Base-by-base conservation (phyloP, 192 early-diverging fungal species). In the Martensiomyces pterosporus region DNA sequence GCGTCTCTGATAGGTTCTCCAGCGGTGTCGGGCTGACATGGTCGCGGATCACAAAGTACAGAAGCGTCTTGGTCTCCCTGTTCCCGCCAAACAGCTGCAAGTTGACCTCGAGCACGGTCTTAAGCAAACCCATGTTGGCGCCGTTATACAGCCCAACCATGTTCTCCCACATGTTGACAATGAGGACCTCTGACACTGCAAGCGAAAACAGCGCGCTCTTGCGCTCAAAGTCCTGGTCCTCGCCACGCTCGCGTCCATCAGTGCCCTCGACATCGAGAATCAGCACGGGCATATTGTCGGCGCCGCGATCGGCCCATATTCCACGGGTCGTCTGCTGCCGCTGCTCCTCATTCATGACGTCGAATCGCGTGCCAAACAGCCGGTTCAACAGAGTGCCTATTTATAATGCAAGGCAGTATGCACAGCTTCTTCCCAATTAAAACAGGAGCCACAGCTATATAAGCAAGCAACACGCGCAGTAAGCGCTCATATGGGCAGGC, bases 181-280 rank as follows among this genome's bases (percentile, higher is more conserved):
- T 85, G 37, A 99, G 79, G 24, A 98, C 94, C 65, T 98, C 92
- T 4, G 86, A 76, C 8, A 90, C 91, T 0, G 97, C 93, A 56
- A 99, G 79, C 10, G 94, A 94, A 64, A 99, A 99, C 27, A 99
- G 74, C 16, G 97, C 95, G 52, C 86, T 90, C 69, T 98, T 99
- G 44, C 97, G 82, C 77, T 99, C 97, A 77, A 99, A 99, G 57
- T 99, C 92, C 77, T 96, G 93, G 57, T 99, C 88, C 73, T 99
- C 97, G 43, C 96, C 94, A 38, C 94, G 87, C 63, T 98, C 97
- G 33, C 95, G 85, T 27, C 97, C 97, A 57, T 99, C 97, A 0
- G 94, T 97, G 50, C 97, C 97, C 63, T 99, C 97, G 4, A 99
- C 97, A 72, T 99, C 97, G 79, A 99, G 81, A 21, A 99, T 89